These are phyloP conservation scores for Xanthoceras sorbifolium DNA, from an alignment of 345 rosid genomes.

Conservation along the genomic window DNA sequence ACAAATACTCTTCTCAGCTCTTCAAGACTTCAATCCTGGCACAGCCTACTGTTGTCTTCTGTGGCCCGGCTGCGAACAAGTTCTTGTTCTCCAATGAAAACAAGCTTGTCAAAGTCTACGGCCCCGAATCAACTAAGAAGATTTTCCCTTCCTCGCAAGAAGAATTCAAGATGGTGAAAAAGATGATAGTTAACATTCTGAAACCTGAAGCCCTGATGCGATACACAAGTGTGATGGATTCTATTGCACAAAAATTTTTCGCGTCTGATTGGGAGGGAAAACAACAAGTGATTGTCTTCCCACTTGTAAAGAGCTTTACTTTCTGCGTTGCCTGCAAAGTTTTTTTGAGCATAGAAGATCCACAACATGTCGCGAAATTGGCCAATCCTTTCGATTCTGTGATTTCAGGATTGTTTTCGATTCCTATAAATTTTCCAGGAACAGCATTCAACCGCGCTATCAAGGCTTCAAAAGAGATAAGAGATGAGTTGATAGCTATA, in stretches of 20 bases:
- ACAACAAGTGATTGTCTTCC: conserved; percentile 30
- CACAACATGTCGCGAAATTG: conserved; percentile 15
- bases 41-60: neutral
- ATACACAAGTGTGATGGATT: neutral
- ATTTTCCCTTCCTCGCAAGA: neutral
- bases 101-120: neutral
- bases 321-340: conserved; percentile 40
- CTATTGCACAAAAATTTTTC: neutral
- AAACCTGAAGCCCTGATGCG: neutral
- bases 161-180: neutral
- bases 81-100: neutral
- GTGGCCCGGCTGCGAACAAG: neutral
- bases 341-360: conserved; percentile 38
- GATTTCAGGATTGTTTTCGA: conserved; percentile 19
- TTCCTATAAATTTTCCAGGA: conserved; percentile 37
- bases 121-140: neutral
- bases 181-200: no score
- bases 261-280: conserved; percentile 29
- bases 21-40: neutral
- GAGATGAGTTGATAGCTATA: conserved; percentile 26
- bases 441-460: conserved; percentile 33
- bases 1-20: neutral
- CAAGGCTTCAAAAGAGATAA: conserved; percentile 20
- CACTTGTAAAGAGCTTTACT: conserved; percentile 35
- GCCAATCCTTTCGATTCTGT: conserved; percentile 18